Evolutionary conservation across 306 rosid genomes (phyloP).

Genomic region (Quercus ilex): DNA sequence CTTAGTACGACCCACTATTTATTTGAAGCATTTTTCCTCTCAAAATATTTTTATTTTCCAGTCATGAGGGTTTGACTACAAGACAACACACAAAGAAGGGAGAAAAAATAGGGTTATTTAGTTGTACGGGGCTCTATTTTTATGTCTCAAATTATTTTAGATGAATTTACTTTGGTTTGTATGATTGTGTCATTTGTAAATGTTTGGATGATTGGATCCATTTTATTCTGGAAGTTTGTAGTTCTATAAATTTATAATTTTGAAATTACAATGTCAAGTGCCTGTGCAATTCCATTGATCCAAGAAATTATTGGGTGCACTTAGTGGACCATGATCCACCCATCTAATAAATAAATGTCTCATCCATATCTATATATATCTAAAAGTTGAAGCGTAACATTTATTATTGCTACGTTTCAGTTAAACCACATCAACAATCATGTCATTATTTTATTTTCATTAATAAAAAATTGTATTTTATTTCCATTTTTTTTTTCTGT

Average conservation of each 20-base stretch:
- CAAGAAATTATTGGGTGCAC: no score
- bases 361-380: no score
- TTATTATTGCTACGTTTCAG: no score
- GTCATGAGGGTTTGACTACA: conserved; percentile 68
- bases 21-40: background rate
- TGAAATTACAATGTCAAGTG: no score
- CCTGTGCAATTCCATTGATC: no score
- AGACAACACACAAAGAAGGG: background rate
- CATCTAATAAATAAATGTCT: no score
- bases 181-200: background rate
- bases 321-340: no score
- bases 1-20: conserved; percentile 11
- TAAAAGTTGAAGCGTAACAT: no score
- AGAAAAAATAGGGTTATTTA: background rate
- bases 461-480: no score
- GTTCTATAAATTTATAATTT: background rate
- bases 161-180: background rate
- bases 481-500: no score
- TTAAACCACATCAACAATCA: no score
- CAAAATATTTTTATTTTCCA: background rate
- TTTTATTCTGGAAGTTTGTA: background rate
- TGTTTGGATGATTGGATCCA: background rate
- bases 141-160: background rate
- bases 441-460: no score
- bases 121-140: background rate